A percentile compares a stretch with the other conserved stretches of the same genome.
Conservation (phyloP, 768 basidiomycete genomes). For the Pleurotus sapidus region DNA sequence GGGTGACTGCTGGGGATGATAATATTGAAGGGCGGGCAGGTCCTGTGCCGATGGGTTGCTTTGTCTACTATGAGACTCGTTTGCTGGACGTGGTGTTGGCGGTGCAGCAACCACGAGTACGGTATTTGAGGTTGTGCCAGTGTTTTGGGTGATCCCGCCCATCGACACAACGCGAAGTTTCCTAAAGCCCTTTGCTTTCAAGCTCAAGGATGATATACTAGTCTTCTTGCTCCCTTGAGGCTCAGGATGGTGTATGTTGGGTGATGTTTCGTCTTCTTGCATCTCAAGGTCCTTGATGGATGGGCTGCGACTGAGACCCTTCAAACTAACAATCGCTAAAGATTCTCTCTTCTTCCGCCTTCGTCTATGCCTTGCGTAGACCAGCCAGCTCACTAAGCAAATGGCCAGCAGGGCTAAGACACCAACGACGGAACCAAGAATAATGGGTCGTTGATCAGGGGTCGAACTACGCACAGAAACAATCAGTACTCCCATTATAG, state of each 20-base stretch:
- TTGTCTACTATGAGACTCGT: not conserved
- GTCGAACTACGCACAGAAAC: too few species aligned
- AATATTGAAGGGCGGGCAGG: not conserved
- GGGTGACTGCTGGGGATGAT: not conserved
- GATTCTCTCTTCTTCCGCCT: too few species aligned
- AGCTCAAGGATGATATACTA: too few species aligned
- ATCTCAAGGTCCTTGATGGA: too few species aligned
- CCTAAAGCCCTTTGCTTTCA: not conserved
- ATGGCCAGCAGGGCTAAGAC: not conserved
- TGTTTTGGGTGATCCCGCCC: not conserved
- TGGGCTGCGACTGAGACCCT: too few species aligned
- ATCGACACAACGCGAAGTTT: not conserved
- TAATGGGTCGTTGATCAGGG: too few species aligned
- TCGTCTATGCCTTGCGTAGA: not conserved
- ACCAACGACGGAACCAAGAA: too few species aligned
- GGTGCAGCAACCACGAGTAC: not conserved
- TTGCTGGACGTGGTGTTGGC: not conserved
- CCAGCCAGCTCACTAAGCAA: not conserved
- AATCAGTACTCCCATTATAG: too few species aligned
- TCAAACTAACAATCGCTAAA: too few species aligned
- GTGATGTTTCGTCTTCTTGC: too few species aligned
- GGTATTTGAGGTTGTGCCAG: not conserved
- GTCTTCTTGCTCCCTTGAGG: too few species aligned
- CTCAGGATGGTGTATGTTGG: too few species aligned
- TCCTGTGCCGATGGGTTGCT: not conserved